A percentile compares a stretch with the other conserved stretches of the same genome.
phyloP scores from a whole-genome alignment of 164 flowering plant genomes.

The Brasenia schreberi region DNA sequence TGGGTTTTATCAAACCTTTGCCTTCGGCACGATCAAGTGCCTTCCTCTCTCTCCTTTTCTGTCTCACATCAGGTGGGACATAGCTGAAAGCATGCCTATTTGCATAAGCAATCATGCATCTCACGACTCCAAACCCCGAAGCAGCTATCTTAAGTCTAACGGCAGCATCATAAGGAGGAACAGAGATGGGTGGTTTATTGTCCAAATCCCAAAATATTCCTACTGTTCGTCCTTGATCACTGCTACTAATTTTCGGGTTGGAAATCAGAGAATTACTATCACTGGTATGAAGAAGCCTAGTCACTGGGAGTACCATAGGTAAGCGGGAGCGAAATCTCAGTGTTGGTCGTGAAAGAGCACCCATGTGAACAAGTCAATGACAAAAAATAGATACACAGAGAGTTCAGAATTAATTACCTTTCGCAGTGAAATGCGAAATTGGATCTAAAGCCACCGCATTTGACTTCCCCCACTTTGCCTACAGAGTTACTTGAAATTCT shows the following conservation, averaged over 20 bases:
- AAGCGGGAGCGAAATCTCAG: not conserved
- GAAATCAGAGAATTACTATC: not conserved
- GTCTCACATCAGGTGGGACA: slow-evolving; percentile 39
- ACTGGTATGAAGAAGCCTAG: not conserved
- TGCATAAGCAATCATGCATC: slow-evolving; percentile 62
- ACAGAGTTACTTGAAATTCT: not conserved
- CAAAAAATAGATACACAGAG: not conserved
- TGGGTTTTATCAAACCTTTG: slow-evolving; percentile 30
- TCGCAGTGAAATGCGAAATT: not conserved
- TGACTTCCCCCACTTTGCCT: not conserved
- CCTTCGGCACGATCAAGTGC: slow-evolving; percentile 38
- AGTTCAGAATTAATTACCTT: not conserved
- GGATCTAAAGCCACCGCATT: not conserved
- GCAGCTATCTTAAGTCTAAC: slow-evolving; percentile 42
- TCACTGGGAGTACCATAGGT: not conserved
- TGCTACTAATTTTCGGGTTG: slow-evolving; percentile 11
- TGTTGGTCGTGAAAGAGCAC: not conserved
- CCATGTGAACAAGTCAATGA: not conserved
- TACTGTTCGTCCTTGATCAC: slow-evolving; percentile 9
- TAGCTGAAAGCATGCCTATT: slow-evolving; percentile 48
- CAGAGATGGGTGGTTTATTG: slow-evolving; percentile 67
- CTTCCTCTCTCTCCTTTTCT: slow-evolving; percentile 41
- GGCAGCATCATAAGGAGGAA: slow-evolving; percentile 64
- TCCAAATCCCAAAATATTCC: slow-evolving; percentile 92
- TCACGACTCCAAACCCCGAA: slow-evolving; percentile 45